Base-by-base conservation (phyloP, 495 filamentous ascomycete genomes). In the Jackrogersella multiformis region DNA sequence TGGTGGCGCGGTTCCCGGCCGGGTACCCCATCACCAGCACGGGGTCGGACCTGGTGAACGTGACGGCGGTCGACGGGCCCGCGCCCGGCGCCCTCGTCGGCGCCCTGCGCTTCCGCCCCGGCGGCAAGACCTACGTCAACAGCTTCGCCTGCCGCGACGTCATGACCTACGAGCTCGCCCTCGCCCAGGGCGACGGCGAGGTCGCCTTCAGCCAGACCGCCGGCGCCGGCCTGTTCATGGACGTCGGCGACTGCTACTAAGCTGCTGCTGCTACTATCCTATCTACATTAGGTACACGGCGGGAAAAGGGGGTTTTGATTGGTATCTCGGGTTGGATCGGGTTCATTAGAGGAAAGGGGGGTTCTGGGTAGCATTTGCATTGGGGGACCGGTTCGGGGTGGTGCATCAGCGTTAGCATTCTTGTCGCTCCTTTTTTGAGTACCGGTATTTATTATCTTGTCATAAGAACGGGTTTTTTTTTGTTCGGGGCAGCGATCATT, bases 1-100 rank as follows among this genome's bases (percentile, higher is more conserved):
- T 79, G 0, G 51, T 77, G 38, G 73, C 72, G 41, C 60, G 45
- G 45, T 77, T 79, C 71, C 77, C 77, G 13, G 67, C 62, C 2
- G 56, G 51, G 57, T 77, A 73, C 60, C 61, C 70, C 12, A 67
- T 75, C 51, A 12, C 42, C 7, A 64, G 48, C 68, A 56, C 63
- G 5, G 64, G 64, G n/a, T 20, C 45, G 5, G 64, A 71, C 49
- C 64, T 64, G 1, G 73, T 76, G 32, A 73, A 77, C 71, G 68
- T 79, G 23, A 64, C 65, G 20, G 74, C 64, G 32, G 16, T 71
- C 9, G 64, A 73, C 65, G 74, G 73, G 0, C 74, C 71, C 1
- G 71, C 66, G 5, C 41, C 69, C n/a, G 74, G 70, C 26, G 45
- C 71, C 41, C 56, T 79, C 5, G 66, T 77, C 42, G 77, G 77